Evolutionary conservation across 2,329 filamentous ascomycete species (phyloP).

Genomic region (Botryotinia convoluta): DNA sequence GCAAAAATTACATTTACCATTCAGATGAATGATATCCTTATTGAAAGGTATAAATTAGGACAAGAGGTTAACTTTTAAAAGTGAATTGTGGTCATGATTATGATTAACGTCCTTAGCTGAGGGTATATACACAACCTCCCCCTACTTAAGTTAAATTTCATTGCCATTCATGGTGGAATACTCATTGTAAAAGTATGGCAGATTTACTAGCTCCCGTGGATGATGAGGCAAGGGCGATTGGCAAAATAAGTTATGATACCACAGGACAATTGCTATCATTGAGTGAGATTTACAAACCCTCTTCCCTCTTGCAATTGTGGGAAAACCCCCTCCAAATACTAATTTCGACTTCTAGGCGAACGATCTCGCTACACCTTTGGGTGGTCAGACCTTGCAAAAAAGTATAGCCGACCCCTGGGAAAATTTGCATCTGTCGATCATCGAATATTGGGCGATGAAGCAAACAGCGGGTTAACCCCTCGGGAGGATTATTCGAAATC

Average conservation of each 20-base stretch:
- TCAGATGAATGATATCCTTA: background rate
- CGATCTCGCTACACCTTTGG: background rate
- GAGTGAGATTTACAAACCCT: background rate
- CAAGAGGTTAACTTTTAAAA: background rate
- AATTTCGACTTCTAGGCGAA: background rate
- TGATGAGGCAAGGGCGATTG: background rate
- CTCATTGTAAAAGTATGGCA: background rate
- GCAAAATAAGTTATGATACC: constrained; percentile 3
- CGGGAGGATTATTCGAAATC: background rate
- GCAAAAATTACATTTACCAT: background rate
- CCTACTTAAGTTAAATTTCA: accelerated
- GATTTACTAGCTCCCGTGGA: background rate
- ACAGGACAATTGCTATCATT: constrained; percentile 16
- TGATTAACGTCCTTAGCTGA: background rate
- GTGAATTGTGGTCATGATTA: background rate
- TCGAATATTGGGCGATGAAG: background rate
- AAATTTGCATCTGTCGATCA: constrained; percentile 5
- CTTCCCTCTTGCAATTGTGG: background rate
- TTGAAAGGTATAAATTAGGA: background rate
- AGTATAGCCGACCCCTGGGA: background rate
- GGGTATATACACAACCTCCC: background rate
- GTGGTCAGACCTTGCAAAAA: background rate
- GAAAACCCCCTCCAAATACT: background rate
- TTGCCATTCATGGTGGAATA: background rate
- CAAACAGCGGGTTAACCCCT: constrained; percentile 5